phyloP scores from a whole-genome alignment of 129 eudicot genomes.

The Saussurea involucrata region DNA sequence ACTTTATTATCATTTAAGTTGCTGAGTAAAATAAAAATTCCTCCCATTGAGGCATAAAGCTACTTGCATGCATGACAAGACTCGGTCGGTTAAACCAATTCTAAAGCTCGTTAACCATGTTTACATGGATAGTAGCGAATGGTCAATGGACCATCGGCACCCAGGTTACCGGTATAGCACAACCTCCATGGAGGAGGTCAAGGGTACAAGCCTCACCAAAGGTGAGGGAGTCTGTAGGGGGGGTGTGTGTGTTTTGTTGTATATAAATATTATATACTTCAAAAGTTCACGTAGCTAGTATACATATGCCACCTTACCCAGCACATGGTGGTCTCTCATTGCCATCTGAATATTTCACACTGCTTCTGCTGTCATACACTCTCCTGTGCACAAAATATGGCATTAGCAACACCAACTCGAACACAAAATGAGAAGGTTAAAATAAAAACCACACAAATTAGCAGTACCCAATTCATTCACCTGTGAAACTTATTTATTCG shows the following conservation, averaged over 20 bases:
- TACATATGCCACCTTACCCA: constrained; percentile 48
- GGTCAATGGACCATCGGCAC: background rate
- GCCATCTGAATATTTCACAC: constrained; percentile 59
- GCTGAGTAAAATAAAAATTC: no score
- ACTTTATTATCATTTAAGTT: no score
- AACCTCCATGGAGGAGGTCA: background rate
- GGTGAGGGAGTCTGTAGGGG: background rate
- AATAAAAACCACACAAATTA: background rate
- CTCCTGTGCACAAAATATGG: constrained; percentile 41
- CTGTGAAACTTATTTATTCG: constrained; percentile 61
- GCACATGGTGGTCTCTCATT: constrained; percentile 93
- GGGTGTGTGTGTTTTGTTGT: background rate
- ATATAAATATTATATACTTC: background rate
- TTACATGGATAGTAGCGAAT: background rate
- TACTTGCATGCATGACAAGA: background rate
- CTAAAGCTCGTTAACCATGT: background rate
- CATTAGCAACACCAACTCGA: constrained; percentile 4
- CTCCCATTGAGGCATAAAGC: background rate
- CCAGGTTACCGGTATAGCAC: background rate
- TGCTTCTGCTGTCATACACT: constrained; percentile 78
- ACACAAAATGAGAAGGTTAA: background rate
- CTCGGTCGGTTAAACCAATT: background rate
- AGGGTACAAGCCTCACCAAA: background rate
- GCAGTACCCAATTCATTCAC: constrained; percentile 27
- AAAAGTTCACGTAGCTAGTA: background rate